Percentiles rank a stretch among this genome's conserved stretches.
These are phyloP conservation scores for Zygoascus sp. DNA, from an alignment of 1,139 yeast species.

Conservation along the genomic window DNA sequence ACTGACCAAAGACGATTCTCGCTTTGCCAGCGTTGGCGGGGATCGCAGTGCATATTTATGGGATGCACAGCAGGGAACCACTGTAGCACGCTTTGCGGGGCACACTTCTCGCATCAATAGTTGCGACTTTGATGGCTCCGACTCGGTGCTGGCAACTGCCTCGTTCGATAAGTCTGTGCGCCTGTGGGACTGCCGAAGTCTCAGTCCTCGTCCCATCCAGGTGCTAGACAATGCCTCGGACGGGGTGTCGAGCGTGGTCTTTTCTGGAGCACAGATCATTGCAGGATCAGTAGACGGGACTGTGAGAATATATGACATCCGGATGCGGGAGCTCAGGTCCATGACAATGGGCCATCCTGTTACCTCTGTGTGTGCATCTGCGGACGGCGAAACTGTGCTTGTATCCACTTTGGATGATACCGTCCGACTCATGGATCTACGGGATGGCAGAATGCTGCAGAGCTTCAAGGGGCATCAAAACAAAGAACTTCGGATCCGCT, in stretches of 20 bases:
- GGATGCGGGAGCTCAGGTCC: constrained; percentile 27
- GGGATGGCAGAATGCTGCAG: constrained; percentile 28
- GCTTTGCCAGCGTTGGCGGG: constrained; percentile 37
- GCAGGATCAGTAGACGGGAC: constrained; percentile 38
- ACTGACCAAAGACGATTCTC: constrained; percentile 30
- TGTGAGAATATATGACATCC: constrained; percentile 34
- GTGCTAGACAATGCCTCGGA: constrained; percentile 35
- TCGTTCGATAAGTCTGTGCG: constrained; percentile 36
- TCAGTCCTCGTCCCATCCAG: constrained; percentile 31
- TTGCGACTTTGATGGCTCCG: constrained; percentile 29
- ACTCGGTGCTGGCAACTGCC: constrained; percentile 33
- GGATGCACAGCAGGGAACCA: constrained; percentile 33
- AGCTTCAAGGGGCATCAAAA: constrained; percentile 31
- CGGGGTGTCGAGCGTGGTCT: constrained; percentile 31
- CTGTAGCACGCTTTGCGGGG: constrained; percentile 30
- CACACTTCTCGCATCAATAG: constrained; percentile 34
- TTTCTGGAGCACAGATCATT: constrained; percentile 25
- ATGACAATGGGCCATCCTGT: constrained; percentile 33
- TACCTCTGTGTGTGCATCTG: constrained; percentile 25
- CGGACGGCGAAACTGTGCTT: constrained; percentile 25
- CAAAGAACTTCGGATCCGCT: constrained; percentile 26
- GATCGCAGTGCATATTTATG: constrained; percentile 36
- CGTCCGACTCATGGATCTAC: constrained; percentile 29
- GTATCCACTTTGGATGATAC: constrained; percentile 30
- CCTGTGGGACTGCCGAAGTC: constrained; percentile 36